Evolutionary conservation across 495 filamentous ascomycete genomes (phyloP).

Genomic region (Neurospora tetraspora): DNA sequence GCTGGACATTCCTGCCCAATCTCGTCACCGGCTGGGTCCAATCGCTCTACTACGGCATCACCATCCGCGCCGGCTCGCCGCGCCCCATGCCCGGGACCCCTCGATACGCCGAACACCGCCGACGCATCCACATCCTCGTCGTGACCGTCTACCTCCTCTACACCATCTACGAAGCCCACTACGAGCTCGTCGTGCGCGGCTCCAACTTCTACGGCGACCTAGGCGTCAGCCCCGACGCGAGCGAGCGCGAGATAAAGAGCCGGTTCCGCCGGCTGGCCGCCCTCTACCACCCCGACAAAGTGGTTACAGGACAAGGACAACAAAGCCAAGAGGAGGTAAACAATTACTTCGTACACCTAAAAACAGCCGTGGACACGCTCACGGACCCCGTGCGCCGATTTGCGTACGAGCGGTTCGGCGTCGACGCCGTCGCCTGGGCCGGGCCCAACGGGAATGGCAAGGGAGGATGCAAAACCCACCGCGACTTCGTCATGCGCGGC

Average conservation of each 20-base stretch:
- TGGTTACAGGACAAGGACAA: slow-evolving; percentile 24
- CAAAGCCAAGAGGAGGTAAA: slow-evolving; percentile 21
- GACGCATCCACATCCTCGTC: slow-evolving; percentile 71
- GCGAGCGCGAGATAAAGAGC: slow-evolving; percentile 71
- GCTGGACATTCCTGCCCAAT: slow-evolving; percentile 73
- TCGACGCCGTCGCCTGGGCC: slow-evolving; percentile 50
- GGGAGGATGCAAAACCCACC: slow-evolving; percentile 47
- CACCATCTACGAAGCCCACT: slow-evolving; percentile 88
- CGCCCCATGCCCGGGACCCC: slow-evolving; percentile 64
- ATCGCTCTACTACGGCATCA: slow-evolving; percentile 74
- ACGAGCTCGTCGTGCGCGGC: slow-evolving; percentile 55
- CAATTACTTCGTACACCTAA: slow-evolving; percentile 69
- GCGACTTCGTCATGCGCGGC: slow-evolving; percentile 64
- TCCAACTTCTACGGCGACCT: slow-evolving; percentile 68
- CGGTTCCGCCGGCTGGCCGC: slow-evolving; percentile 78
- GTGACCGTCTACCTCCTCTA: slow-evolving; percentile 78
- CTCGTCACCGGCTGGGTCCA: slow-evolving; percentile 73
- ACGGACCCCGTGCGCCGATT: slow-evolving; percentile 69
- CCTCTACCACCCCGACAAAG: slow-evolving; percentile 84
- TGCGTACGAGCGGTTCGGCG: slow-evolving; percentile 89
- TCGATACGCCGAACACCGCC: slow-evolving; percentile 60
- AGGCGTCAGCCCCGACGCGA: slow-evolving; percentile 52
- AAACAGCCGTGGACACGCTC: slow-evolving; percentile 75
- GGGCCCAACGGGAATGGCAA: slow-evolving; percentile 18
- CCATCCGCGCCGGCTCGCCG: slow-evolving; percentile 83